Percentiles rank a stretch among this genome's conserved stretches.
Conservation (phyloP, 257 asterid species). For the Solanum habrochaites region DNA sequence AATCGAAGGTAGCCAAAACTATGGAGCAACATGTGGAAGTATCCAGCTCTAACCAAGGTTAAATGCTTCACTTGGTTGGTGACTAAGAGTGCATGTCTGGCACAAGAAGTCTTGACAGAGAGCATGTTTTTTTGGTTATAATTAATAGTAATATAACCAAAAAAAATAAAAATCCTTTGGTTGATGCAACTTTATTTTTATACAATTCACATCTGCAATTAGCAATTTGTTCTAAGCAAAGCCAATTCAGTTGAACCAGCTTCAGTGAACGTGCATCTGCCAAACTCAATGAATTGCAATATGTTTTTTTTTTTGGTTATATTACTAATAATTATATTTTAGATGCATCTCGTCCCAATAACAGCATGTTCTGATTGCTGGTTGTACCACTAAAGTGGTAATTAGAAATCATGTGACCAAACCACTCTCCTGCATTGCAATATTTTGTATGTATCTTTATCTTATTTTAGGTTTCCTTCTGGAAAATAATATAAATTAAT, state of each 20-base stretch:
- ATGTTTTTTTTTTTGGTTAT: neutral
- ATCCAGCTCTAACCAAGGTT: neutral
- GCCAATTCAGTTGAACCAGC: neutral
- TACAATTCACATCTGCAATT: neutral
- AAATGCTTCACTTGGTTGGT: neutral
- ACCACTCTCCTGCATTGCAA: neutral
- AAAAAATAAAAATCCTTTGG: no score
- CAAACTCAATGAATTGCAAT: neutral
- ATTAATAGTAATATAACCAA: no score
- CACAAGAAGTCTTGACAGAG: neutral
- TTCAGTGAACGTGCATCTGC: neutral
- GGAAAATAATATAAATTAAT: neutral
- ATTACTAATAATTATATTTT: neutral
- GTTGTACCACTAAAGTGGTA: neutral
- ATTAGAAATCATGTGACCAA: neutral
- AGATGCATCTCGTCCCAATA: neutral
- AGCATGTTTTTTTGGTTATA: no score
- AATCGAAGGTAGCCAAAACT: neutral
- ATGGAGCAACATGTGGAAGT: neutral
- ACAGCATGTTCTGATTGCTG: neutral
- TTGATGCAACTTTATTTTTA: neutral
- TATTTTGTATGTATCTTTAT: neutral
- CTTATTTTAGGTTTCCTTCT: neutral
- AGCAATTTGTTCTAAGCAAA: neutral
- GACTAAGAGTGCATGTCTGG: neutral